Percentiles rank a stretch among this genome's conserved stretches.
Evolutionary conservation across 2,329 filamentous ascomycete genomes (phyloP).

Genomic region (Paecilomyces niveus): DNA sequence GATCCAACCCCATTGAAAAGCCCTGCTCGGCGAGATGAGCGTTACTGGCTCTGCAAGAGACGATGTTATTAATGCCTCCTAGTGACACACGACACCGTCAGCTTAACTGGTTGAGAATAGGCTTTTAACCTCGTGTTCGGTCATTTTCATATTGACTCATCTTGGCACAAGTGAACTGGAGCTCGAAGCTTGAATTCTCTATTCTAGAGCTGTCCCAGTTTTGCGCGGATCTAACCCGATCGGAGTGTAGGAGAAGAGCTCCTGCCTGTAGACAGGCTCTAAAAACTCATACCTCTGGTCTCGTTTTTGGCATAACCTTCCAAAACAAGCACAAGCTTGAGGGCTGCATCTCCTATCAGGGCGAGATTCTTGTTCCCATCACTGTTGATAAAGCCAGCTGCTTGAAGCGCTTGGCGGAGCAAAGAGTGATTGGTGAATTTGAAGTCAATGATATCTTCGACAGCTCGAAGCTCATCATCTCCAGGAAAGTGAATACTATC

Average conservation of each 20-base stretch:
- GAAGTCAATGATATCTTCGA: not conserved
- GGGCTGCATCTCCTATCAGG: conserved; percentile 1
- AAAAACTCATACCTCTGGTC: not conserved
- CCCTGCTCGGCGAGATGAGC: conserved; percentile 8
- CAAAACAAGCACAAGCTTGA: not conserved
- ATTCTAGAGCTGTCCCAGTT: not conserved
- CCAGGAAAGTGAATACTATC: too few species aligned
- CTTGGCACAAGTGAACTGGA: too few species aligned
- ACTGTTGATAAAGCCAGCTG: not conserved
- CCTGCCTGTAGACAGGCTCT: too few species aligned
- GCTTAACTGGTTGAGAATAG: not conserved
- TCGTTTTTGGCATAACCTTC: not conserved
- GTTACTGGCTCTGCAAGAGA: conserved; percentile 4
- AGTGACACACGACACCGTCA: not conserved
- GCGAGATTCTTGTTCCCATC: conserved; percentile 1
- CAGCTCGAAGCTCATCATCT: not conserved
- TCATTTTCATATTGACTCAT: too few species aligned
- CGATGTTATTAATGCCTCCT: conserved; percentile 1
- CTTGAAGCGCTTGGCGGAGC: not conserved
- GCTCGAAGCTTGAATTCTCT: too few species aligned
- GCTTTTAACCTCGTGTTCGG: too few species aligned
- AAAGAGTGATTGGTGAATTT: not conserved
- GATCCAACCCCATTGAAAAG: conserved; percentile 2
- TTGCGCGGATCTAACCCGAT: not conserved
- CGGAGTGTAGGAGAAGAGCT: too few species aligned